phyloP scores from a whole-genome alignment of 1,284 basidiomycete genomes.

The Ceratorhiza oryzae-sativae region DNA sequence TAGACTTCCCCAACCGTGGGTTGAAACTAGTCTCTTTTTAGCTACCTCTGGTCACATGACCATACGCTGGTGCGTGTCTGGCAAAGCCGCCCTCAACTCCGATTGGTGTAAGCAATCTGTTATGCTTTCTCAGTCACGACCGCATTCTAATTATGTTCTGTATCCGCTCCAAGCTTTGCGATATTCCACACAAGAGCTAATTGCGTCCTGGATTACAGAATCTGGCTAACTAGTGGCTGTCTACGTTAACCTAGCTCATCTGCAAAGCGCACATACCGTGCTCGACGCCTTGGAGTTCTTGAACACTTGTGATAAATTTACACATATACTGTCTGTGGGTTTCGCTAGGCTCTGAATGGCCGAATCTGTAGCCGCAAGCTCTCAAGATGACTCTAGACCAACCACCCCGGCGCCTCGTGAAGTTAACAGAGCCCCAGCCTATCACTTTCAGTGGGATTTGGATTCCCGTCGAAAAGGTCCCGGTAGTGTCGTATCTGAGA shows the following conservation, averaged over 20 bases:
- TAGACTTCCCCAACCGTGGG: neutral
- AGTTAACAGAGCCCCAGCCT: conserved; percentile 19
- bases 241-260: neutral
- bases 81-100: neutral
- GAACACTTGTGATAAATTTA: neutral
- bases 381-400: conserved; percentile 33
- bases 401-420: conserved; percentile 27
- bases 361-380: conserved; percentile 19
- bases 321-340: neutral
- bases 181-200: neutral
- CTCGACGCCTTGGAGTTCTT: neutral
- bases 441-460: conserved; percentile 42
- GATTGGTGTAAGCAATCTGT: conserved; percentile 21
- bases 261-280: neutral
- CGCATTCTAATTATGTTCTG: conserved; percentile 10
- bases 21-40: neutral
- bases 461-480: conserved; percentile 41
- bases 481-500: conserved; percentile 43
- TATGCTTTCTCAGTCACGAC: conserved; percentile 2
- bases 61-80: neutral
- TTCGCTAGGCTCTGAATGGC: conserved; percentile 8
- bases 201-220: neutral
- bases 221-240: neutral
- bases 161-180: neutral
- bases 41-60: conserved; percentile 16